Base-by-base conservation (phyloP, 2,329 filamentous ascomycete genomes). In the Myriosclerotinia duriaeana region DNA sequence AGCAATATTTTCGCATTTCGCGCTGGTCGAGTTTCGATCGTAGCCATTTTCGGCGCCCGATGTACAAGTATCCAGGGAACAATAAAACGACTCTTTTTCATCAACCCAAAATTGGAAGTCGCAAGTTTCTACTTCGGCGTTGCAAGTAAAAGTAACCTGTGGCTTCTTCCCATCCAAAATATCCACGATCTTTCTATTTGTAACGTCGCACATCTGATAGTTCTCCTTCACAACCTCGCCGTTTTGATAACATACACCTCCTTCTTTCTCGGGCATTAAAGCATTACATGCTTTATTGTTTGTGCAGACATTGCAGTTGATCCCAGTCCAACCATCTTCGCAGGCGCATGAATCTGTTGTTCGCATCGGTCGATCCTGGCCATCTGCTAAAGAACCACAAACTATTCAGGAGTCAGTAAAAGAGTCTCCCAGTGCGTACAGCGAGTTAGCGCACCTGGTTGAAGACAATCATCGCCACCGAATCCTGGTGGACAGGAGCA, bases 61-160 rank as follows among this genome's bases (percentile, higher is more conserved):
- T 20, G 85, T 79, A 80, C 95, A 99, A 20, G 89, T 89, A 74
- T 92, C 87, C 67, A 99, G 82, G 69, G 90, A 88, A 80, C 96
- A 99, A 79, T 96, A 99, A 82, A 99, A 99, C 1, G 95, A 98
- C 79, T 99, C 95, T 70, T 86, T 83, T 72, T 94, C 86, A 73
- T 96, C 93, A 58, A 99, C 92, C 94, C 95, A 99, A 80, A 99
- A 99, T 79, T 99, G 95, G 73, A 99, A 99, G 76, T 97, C 95
- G 76, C 95, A 99, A 26, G 89, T 87, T 26, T 85, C 82, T 5
- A 87, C 83, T 62, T 90, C 87, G 46, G 85, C 87, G 74, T 93
- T 87, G 78, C 95, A 99, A 40, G 89, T 92, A 76, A 99, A 99
- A 0, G 95, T 99, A 34, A 96, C 95, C 78, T 99, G 91, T 0